Conservation (phyloP, 345 rosid genomes). For the Aquilaria sinensis region DNA sequence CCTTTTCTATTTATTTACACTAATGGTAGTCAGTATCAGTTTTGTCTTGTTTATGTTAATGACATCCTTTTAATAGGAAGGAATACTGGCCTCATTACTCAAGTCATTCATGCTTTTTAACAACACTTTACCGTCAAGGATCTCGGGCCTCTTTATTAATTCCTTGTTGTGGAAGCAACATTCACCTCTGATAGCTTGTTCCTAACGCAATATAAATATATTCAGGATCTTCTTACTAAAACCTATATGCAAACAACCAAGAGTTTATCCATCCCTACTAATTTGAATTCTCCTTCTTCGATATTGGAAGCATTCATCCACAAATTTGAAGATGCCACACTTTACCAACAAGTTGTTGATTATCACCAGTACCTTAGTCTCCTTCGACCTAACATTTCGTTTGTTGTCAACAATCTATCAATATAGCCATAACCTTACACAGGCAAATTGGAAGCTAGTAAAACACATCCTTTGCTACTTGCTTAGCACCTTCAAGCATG, state of each 20-base stretch:
- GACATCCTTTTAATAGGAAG: no score
- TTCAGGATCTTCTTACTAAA: background rate
- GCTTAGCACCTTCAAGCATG: background rate
- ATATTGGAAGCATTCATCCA: no score
- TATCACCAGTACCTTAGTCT: background rate
- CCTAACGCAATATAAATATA: background rate
- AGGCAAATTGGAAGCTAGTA: background rate
- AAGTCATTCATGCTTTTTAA: no score
- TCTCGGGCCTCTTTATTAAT: no score
- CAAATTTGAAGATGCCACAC: no score
- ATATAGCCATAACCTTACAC: background rate
- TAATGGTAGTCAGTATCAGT: background rate
- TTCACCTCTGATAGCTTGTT: no score
- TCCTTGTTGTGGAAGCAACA: no score
- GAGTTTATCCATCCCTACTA: background rate
- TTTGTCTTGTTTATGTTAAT: background rate
- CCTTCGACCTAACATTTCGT: background rate
- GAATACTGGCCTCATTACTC: no score
- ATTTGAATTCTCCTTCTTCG: background rate
- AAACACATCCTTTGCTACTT: background rate
- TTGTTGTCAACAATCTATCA: background rate
- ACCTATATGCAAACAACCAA: background rate
- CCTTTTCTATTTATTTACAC: background rate
- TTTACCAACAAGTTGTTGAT: no score
- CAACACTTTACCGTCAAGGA: no score